Evolutionary conservation across 2,329 filamentous ascomycete species (phyloP).

Genomic region (Calonectria pseudoturangicola): DNA sequence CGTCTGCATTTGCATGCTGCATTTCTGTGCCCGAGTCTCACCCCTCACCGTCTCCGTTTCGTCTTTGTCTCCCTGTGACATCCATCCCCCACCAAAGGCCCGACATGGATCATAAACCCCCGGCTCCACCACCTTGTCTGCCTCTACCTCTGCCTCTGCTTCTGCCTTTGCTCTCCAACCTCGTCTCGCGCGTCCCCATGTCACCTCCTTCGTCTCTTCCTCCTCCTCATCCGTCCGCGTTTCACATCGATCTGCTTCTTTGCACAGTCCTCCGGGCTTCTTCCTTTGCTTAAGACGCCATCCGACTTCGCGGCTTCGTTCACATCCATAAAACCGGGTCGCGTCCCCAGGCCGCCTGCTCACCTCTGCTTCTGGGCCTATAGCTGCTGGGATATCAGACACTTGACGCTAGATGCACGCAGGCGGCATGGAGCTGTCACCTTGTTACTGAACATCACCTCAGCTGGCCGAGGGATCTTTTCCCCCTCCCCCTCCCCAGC

Average conservation of each 20-base stretch:
- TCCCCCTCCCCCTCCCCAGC: slow-evolving; percentile 31
- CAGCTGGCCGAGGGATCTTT: slow-evolving; percentile 50
- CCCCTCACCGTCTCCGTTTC: slow-evolving; percentile 49
- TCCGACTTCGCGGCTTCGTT: background rate
- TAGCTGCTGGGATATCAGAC: slow-evolving; percentile 33
- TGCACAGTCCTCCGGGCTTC: slow-evolving; percentile 22
- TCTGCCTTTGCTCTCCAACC: slow-evolving; percentile 45
- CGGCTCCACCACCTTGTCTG: slow-evolving; percentile 48
- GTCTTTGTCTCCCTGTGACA: slow-evolving; percentile 45
- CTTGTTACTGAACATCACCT: slow-evolving; percentile 49
- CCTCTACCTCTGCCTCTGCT: slow-evolving; percentile 12
- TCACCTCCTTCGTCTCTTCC: slow-evolving; percentile 39
- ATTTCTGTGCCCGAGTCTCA: slow-evolving; percentile 44
- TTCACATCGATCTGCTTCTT: slow-evolving; percentile 20
- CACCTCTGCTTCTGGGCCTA: slow-evolving; percentile 4
- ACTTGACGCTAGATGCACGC: slow-evolving; percentile 38
- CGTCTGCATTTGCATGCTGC: slow-evolving; percentile 42
- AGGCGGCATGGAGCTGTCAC: slow-evolving; percentile 52
- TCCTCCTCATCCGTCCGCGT: slow-evolving; percentile 21
- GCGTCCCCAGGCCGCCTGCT: slow-evolving; percentile 6
- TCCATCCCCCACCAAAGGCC: slow-evolving; percentile 42
- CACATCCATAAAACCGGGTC: slow-evolving; percentile 16
- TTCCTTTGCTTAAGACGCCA: slow-evolving; percentile 6
- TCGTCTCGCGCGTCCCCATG: slow-evolving; percentile 29
- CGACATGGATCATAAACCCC: slow-evolving; percentile 52